phyloP scores from a whole-genome alignment of 495 filamentous ascomycete genomes.

The Entonaema liquescens region DNA sequence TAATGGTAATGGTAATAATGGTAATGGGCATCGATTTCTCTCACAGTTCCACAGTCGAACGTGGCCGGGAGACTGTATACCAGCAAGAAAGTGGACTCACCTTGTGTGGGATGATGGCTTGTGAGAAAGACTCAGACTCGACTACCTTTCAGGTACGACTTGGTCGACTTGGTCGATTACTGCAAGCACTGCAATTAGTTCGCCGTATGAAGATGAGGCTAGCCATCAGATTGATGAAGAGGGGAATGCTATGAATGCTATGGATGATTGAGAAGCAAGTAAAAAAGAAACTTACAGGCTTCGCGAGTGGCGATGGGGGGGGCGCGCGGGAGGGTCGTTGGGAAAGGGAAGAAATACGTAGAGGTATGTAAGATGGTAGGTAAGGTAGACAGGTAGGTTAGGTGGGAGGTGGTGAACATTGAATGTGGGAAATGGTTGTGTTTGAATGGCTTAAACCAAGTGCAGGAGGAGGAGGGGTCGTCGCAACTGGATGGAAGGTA shows the following conservation, averaged over 20 bases:
- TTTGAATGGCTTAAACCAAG: slow-evolving; percentile 33
- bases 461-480: slow-evolving; percentile 28
- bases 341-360: slow-evolving; percentile 39
- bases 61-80: slow-evolving; percentile 24
- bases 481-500: slow-evolving; percentile 33
- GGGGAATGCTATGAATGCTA: background rate
- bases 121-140: slow-evolving; percentile 22
- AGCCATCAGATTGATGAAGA: slow-evolving; percentile 24
- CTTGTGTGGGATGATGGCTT: slow-evolving; percentile 38
- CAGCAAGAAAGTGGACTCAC: slow-evolving; percentile 40
- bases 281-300: slow-evolving; percentile 26
- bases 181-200: slow-evolving; percentile 29
- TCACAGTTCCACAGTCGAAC: slow-evolving; percentile 5
- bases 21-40: background rate
- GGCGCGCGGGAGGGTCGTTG: slow-evolving; percentile 27
- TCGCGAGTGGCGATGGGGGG: slow-evolving; percentile 30
- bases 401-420: slow-evolving; percentile 24
- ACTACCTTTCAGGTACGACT: slow-evolving; percentile 30
- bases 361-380: slow-evolving; percentile 24
- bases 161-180: slow-evolving; percentile 14
- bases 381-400: slow-evolving; percentile 22
- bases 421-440: slow-evolving; percentile 36
- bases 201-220: slow-evolving; percentile 4
- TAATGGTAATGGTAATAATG: background rate
- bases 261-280: slow-evolving; percentile 5